phyloP scores from a whole-genome alignment of 1,284 basidiomycete genomes.

The Irpex lacteus region DNA sequence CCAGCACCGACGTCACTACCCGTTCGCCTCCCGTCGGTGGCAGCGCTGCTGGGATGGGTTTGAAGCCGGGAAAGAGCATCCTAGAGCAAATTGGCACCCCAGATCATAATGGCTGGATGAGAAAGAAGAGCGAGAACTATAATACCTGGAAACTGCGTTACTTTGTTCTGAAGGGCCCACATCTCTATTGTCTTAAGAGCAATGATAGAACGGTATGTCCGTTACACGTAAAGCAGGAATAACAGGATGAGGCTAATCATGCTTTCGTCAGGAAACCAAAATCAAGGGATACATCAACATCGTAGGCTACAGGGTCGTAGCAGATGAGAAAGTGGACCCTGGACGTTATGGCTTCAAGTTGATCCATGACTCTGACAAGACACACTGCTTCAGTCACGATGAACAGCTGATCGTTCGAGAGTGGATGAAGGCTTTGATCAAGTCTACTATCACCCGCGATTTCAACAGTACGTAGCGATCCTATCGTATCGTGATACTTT shows the following conservation, averaged over 20 bases:
- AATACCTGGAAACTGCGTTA: slow-evolving; percentile 93
- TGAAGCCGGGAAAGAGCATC: slow-evolving; percentile 70
- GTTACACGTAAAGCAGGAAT: neutral
- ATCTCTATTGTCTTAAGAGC: slow-evolving; percentile 84
- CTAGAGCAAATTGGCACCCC: slow-evolving; percentile 86
- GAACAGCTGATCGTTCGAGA: slow-evolving; percentile 84
- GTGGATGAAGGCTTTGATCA: slow-evolving; percentile 99
- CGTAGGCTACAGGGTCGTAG: slow-evolving; percentile 88
- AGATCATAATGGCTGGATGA: slow-evolving; percentile 91
- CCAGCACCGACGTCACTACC: slow-evolving; percentile 27
- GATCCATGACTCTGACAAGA: slow-evolving; percentile 84
- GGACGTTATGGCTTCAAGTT: slow-evolving; percentile 96
- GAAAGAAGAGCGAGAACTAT: slow-evolving; percentile 94
- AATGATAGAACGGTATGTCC: slow-evolving; percentile 62
- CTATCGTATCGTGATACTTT: neutral
- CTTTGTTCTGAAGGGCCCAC: slow-evolving; percentile 91
- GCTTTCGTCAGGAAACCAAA: slow-evolving; percentile 68
- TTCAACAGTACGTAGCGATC: slow-evolving; percentile 67
- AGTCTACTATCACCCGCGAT: slow-evolving; percentile 93
- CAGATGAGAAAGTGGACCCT: slow-evolving; percentile 90
- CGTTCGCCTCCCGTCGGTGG: slow-evolving; percentile 8
- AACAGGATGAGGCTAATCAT: neutral
- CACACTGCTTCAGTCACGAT: slow-evolving; percentile 90
- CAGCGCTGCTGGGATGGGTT: slow-evolving; percentile 27
- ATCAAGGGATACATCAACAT: slow-evolving; percentile 97